These are phyloP conservation scores for Zymoseptoria brevis DNA, from an alignment of 2,329 filamentous ascomycete species.

Conservation along the genomic window DNA sequence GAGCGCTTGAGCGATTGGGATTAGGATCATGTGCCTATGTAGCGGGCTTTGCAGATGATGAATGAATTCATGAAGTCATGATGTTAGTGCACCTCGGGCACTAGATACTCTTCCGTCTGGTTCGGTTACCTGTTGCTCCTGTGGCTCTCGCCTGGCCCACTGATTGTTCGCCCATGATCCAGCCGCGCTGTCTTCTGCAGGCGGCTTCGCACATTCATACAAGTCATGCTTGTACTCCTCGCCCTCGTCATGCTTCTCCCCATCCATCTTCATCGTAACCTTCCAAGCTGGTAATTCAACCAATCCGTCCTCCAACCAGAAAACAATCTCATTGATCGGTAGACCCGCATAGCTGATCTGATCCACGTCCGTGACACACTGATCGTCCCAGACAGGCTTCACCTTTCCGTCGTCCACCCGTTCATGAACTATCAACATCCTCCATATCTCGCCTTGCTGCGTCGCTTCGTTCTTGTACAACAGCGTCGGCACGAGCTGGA, in stretches of 20 bases:
- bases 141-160: background rate
- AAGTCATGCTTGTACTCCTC: slow-evolving; percentile 5
- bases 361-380: slow-evolving; percentile 23
- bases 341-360: slow-evolving; percentile 18
- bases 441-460: slow-evolving; percentile 24
- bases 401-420: slow-evolving; percentile 2
- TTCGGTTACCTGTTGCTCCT: background rate
- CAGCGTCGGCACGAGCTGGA: slow-evolving; percentile 22
- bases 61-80: background rate
- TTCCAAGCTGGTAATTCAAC: slow-evolving; percentile 25
- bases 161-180: background rate
- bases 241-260: background rate
- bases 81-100: background rate
- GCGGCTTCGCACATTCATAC: background rate
- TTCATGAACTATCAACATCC: slow-evolving; percentile 15
- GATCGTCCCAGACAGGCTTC: slow-evolving; percentile 15
- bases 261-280: slow-evolving; percentile 10
- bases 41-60: background rate
- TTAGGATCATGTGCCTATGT: background rate
- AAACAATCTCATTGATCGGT: slow-evolving; percentile 24
- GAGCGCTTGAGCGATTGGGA: slow-evolving; percentile 3
- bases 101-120: background rate
- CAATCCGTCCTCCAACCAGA: slow-evolving; percentile 19
- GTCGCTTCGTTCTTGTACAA: slow-evolving; percentile 21
- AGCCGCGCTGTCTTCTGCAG: background rate